Conservation (phyloP, 2,329 filamentous ascomycete genomes). For the Byssothecium circinans region DNA sequence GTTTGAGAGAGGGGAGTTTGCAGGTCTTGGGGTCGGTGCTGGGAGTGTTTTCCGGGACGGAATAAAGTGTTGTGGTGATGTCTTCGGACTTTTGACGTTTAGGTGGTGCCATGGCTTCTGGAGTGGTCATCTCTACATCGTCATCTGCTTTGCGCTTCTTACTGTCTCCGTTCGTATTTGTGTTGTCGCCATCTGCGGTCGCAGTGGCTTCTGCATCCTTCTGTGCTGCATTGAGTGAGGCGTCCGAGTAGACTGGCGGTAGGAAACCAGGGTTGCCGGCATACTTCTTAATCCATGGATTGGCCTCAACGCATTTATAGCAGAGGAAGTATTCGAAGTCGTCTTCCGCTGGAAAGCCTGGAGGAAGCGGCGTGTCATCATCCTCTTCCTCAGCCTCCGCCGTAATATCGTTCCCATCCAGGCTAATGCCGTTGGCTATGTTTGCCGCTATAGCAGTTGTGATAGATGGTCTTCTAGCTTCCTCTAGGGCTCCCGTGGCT, state of each 20-base stretch:
- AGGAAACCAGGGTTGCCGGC: conserved; percentile 80
- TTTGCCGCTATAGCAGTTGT: conserved; percentile 22
- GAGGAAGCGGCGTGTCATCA: conserved; percentile 68
- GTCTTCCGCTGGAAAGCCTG: conserved; percentile 85
- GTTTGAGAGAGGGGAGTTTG: conserved; percentile 64
- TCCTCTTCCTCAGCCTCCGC: conserved; percentile 54
- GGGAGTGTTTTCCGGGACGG: conserved; percentile 40
- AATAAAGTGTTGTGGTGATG: conserved; percentile 23
- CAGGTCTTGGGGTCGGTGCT: conserved; percentile 46
- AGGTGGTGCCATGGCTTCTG: conserved; percentile 19
- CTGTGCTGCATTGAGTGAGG: conserved; percentile 19
- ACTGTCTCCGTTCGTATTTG: conserved; percentile 21
- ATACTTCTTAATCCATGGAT: conserved; percentile 91
- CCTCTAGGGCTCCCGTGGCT: conserved; percentile 9
- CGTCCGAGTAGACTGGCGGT: conserved; percentile 63
- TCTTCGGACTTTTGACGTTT: conserved; percentile 44
- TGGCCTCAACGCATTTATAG: conserved; percentile 86
- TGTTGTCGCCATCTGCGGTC: conserved; percentile 12
- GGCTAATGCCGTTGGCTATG: conserved; percentile 20
- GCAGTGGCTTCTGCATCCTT: conserved; percentile 14
- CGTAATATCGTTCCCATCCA: conserved; percentile 39
- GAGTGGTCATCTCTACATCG: conserved; percentile 27
- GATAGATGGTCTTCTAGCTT: conserved; percentile 14
- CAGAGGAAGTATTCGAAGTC: conserved; percentile 89
- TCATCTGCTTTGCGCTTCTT: conserved; percentile 53